phyloP scores from a whole-genome alignment of 1,284 basidiomycete species.

The Gomphus sp. region DNA sequence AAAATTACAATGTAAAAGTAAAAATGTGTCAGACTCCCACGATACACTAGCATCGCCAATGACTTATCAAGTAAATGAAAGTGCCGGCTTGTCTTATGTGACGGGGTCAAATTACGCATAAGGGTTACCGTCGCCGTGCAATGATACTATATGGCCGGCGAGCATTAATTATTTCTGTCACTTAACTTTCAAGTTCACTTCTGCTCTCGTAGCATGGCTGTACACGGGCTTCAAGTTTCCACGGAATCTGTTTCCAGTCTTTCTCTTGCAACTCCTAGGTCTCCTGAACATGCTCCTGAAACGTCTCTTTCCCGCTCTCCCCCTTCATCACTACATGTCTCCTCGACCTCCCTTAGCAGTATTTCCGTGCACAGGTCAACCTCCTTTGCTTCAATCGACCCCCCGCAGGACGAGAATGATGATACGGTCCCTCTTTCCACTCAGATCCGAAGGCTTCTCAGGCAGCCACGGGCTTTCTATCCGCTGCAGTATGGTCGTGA shows the following conservation, averaged over 20 bases:
- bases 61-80: no score
- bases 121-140: neutral
- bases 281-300: neutral
- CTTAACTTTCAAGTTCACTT: neutral
- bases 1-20: no score
- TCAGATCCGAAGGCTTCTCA: neutral
- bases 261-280: neutral
- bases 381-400: neutral
- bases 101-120: neutral
- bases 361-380: neutral
- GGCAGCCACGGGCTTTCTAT: slow-evolving; percentile 1
- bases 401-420: neutral
- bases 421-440: neutral
- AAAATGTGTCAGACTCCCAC: no score
- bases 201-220: neutral
- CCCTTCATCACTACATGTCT: neutral
- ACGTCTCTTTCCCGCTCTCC: neutral
- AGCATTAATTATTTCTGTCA: neutral
- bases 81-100: neutral
- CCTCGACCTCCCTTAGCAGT: neutral
- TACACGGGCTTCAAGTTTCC: neutral
- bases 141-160: no score
- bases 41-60: no score
- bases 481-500: slow-evolving; percentile 1
- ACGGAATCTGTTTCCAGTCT: no score